These are phyloP conservation scores for Trichoderma reesei DNA, from an alignment of 495 filamentous ascomycete genomes.

Conservation along the genomic window DNA sequence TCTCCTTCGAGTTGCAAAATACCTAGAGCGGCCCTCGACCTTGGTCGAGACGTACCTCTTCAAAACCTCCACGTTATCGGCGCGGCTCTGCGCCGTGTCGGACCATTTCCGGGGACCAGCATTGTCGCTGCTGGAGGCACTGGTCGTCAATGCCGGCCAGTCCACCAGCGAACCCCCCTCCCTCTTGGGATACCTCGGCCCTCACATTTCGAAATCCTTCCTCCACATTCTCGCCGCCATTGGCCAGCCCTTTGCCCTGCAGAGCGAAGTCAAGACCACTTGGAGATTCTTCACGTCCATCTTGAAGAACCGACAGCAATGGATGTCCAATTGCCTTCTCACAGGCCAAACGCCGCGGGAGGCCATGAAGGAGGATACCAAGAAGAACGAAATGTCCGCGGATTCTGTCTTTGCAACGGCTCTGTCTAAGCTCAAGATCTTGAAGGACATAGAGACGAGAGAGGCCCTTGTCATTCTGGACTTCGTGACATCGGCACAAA, in stretches of 20 bases:
- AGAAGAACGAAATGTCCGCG: constrained; percentile 35
- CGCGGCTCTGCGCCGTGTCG: constrained; percentile 67
- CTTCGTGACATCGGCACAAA: constrained; percentile 76
- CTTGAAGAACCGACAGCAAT: constrained; percentile 84
- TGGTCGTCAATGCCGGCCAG: constrained; percentile 60
- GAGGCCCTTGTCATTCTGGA: constrained; percentile 66
- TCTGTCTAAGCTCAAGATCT: constrained; percentile 58
- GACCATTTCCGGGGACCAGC: constrained; percentile 55
- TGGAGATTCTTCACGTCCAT: constrained; percentile 86
- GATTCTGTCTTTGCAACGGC: constrained; percentile 66
- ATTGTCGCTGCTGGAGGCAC: constrained; percentile 57
- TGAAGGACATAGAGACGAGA: constrained; percentile 51
- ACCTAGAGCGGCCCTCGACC: constrained; percentile 48
- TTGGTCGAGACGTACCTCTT: constrained; percentile 71
- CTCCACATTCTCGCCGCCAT: constrained; percentile 66
- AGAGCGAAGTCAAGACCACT: constrained; percentile 49
- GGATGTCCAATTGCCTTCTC: constrained; percentile 86
- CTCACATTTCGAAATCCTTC: constrained; percentile 73
- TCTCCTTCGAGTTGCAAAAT: constrained; percentile 57
- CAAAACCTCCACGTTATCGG: constrained; percentile 61
- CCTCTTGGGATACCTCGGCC: constrained; percentile 75
- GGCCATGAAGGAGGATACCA: constrained; percentile 47
- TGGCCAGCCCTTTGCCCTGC: constrained; percentile 62
- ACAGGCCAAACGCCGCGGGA: constrained; percentile 77
- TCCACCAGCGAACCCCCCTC: constrained; percentile 69